Evolutionary conservation across 2,329 filamentous ascomycete genomes (phyloP).

Genomic region (Penicillium sp.): DNA sequence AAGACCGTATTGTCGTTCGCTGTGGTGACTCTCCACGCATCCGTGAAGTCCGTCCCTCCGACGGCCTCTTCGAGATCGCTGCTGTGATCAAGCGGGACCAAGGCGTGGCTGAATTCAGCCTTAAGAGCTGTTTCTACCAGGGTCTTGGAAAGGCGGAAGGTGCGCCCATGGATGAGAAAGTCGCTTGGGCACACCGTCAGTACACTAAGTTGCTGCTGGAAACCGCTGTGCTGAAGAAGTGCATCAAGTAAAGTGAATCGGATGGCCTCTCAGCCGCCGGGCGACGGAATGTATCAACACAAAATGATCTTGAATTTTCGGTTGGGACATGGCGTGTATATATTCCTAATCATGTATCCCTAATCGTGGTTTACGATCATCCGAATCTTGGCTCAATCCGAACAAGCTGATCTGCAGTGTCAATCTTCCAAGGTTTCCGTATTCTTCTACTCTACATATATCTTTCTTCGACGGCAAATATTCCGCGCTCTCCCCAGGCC

Average conservation of each 20-base stretch:
- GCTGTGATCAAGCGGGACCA: slow-evolving; percentile 60
- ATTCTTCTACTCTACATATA: background rate
- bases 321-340: slow-evolving; percentile 17
- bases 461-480: background rate
- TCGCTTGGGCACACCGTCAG: slow-evolving; percentile 54
- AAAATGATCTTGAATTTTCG: background rate
- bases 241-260: slow-evolving; percentile 6
- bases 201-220: slow-evolving; percentile 60
- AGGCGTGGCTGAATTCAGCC: slow-evolving; percentile 61
- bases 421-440: background rate
- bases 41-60: slow-evolving; percentile 56
- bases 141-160: slow-evolving; percentile 48
- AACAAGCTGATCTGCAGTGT: background rate
- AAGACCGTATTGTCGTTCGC: slow-evolving; percentile 61
- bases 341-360: slow-evolving; percentile 15
- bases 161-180: slow-evolving; percentile 48
- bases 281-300: background rate
- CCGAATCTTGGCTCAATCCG: background rate
- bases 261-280: background rate
- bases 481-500: background rate
- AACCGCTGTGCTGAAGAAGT: slow-evolving; percentile 45
- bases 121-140: slow-evolving; percentile 66
- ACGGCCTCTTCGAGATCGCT: slow-evolving; percentile 67
- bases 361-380: slow-evolving; percentile 11
- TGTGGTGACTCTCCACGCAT: slow-evolving; percentile 66